A percentile compares a stretch with the other conserved stretches of the same genome.
These are phyloP conservation scores for Cyberlindnera maclurae DNA, from an alignment of 805 yeast genomes.

Conservation along the genomic window DNA sequence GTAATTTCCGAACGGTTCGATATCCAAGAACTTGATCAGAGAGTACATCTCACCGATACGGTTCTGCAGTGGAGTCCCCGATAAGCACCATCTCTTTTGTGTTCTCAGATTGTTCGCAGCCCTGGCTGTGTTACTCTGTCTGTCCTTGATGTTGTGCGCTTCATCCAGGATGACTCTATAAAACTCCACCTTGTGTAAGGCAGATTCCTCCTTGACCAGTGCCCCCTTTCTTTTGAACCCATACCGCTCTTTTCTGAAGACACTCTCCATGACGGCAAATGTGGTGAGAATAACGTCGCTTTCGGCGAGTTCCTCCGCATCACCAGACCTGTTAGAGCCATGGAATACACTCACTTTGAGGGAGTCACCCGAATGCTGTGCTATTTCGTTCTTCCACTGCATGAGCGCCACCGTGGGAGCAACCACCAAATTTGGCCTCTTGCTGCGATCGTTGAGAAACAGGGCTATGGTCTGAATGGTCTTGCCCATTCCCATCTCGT, in stretches of 20 bases:
- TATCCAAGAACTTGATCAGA: slow-evolving; percentile 72
- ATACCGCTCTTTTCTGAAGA: slow-evolving; percentile 68
- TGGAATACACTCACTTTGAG: slow-evolving; percentile 71
- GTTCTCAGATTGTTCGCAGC: slow-evolving; percentile 76
- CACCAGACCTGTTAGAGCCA: slow-evolving; percentile 71
- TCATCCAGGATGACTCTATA: slow-evolving; percentile 89
- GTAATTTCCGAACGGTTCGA: slow-evolving; percentile 82
- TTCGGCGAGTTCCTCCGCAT: slow-evolving; percentile 41
- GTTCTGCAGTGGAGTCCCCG: slow-evolving; percentile 96
- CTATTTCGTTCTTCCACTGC: slow-evolving; percentile 96
- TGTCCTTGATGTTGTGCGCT: slow-evolving; percentile 95
- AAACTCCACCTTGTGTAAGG: slow-evolving; percentile 66
- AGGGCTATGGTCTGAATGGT: slow-evolving; percentile 93
- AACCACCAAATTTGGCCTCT: slow-evolving; percentile 77
- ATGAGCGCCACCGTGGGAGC: slow-evolving; percentile 98
- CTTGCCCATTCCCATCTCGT: slow-evolving; percentile 99
- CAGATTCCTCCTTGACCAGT: slow-evolving; percentile 64
- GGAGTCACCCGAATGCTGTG: slow-evolving; percentile 67
- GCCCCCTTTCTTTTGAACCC: slow-evolving; percentile 77
- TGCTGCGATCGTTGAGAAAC: slow-evolving; percentile 59
- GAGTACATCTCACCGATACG: slow-evolving; percentile 96
- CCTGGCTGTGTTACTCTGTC: slow-evolving; percentile 87
- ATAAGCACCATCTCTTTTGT: slow-evolving; percentile 78
- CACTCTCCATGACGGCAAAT: slow-evolving; percentile 86
- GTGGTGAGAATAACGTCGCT: slow-evolving; percentile 87